Evolutionary conservation across 257 asterid species (phyloP).

Genomic region (Nicotiana undulata): DNA sequence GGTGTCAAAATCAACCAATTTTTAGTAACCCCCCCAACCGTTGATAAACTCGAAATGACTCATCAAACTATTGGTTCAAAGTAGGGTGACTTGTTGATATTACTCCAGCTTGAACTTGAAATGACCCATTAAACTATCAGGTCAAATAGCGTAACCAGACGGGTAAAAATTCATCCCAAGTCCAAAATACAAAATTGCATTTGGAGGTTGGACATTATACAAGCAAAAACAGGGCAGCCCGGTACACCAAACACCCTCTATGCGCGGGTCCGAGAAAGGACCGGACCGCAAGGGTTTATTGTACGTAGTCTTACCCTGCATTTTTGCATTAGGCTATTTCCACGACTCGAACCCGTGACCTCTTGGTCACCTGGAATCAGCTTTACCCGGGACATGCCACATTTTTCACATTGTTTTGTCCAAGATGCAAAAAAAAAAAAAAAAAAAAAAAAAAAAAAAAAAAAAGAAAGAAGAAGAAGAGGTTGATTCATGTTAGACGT

Average conservation of each 20-base stretch:
- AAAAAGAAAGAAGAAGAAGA: no score
- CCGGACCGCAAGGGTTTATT: no score
- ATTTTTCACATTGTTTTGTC: no score
- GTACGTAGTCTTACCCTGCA: no score
- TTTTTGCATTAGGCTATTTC: no score
- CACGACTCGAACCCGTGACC: no score
- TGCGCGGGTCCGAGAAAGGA: no score
- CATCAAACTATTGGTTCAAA: background rate
- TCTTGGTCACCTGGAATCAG: fast-evolving
- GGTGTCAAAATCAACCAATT: background rate
- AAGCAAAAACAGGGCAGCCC: background rate
- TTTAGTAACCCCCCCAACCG: background rate
- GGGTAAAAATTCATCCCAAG: background rate
- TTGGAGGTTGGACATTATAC: background rate
- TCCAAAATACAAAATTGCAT: background rate
- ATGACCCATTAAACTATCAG: background rate
- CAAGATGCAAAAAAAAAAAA: no score
- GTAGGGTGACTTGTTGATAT: background rate
- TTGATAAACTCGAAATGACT: background rate
- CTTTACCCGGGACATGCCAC: no score
- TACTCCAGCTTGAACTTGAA: background rate
- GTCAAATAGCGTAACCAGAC: background rate
- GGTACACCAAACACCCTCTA: no score
- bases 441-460: no score
- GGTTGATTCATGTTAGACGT: background rate